Evolutionary conservation across 169 alveolate species (phyloP).

Genomic region (Cryptosporidium parvum): DNA sequence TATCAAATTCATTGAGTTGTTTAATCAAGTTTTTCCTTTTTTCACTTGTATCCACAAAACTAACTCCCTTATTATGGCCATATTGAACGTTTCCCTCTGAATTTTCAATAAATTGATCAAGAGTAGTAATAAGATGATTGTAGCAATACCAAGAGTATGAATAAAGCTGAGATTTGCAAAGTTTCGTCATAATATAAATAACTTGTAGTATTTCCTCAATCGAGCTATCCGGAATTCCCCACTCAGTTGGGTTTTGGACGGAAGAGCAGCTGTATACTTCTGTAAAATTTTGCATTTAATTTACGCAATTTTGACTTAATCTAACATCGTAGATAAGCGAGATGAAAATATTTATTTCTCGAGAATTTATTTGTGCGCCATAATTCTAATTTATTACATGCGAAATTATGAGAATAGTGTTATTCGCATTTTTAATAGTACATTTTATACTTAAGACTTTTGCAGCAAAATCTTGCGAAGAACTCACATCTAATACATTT

Average conservation of each 20-base stretch:
- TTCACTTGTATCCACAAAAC: not conserved
- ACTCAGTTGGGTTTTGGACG: not conserved
- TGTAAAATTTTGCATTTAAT: constrained; percentile 2
- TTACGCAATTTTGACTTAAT: not conserved
- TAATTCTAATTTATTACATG: not conserved
- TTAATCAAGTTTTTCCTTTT: not conserved
- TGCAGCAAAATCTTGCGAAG: constrained; percentile 19
- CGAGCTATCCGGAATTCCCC: constrained; percentile 41
- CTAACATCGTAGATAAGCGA: not conserved
- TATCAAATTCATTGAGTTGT: constrained; percentile 4
- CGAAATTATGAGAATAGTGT: not conserved
- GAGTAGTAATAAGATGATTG: constrained; percentile 35
- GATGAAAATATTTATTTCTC: not conserved
- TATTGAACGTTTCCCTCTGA: not conserved
- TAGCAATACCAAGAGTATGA: constrained; percentile 75
- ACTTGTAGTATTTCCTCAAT: constrained; percentile 12
- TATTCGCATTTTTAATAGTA: not conserved
- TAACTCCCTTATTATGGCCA: no score
- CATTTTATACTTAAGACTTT: not conserved
- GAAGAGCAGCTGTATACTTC: not conserved
- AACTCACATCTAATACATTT: constrained; percentile 18
- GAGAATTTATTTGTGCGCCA: not conserved
- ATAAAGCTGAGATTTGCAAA: constrained; percentile 52
- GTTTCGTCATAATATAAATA: constrained; percentile 17
- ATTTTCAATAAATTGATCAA: not conserved